Evolutionary conservation across 2,329 filamentous ascomycete species (phyloP).

Genomic region (Pseudogymnoascus sp.): DNA sequence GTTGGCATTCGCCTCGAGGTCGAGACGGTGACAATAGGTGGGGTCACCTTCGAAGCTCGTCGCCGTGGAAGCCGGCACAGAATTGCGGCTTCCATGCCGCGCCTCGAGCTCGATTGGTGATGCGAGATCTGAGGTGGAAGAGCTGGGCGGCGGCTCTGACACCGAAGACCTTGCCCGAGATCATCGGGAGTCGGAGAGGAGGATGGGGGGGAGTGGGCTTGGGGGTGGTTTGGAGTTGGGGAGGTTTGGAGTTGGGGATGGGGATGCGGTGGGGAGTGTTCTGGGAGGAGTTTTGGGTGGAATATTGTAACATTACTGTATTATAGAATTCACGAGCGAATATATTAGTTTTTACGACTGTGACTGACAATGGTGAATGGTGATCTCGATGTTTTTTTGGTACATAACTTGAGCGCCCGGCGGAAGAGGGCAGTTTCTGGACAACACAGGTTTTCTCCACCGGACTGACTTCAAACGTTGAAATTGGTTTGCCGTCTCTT

Average conservation of each 20-base stretch:
- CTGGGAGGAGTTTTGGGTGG: background rate
- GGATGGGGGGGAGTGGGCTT: background rate
- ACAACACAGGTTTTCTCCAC: background rate
- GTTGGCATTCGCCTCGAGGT: background rate
- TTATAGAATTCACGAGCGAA: background rate
- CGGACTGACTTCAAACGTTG: background rate
- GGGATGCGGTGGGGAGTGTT: too few relatives aligned
- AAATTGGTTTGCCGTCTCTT: background rate
- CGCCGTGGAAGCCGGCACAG: background rate
- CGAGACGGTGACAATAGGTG: constrained; percentile 6
- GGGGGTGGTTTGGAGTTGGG: background rate
- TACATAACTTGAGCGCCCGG: background rate
- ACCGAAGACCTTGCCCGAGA: background rate
- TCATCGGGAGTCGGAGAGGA: background rate
- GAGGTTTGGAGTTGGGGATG: background rate
- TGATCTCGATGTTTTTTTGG: background rate
- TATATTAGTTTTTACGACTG: background rate
- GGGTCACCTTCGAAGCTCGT: constrained; percentile 12
- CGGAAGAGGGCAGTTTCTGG: background rate
- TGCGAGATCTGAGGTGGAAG: background rate
- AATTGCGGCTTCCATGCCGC: background rate
- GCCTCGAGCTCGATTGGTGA: background rate
- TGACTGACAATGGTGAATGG: background rate
- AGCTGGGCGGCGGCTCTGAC: background rate
- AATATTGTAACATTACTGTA: background rate